phyloP scores from a whole-genome alignment of 2,329 filamentous ascomycete genomes.

The Pleomassaria siparia region DNA sequence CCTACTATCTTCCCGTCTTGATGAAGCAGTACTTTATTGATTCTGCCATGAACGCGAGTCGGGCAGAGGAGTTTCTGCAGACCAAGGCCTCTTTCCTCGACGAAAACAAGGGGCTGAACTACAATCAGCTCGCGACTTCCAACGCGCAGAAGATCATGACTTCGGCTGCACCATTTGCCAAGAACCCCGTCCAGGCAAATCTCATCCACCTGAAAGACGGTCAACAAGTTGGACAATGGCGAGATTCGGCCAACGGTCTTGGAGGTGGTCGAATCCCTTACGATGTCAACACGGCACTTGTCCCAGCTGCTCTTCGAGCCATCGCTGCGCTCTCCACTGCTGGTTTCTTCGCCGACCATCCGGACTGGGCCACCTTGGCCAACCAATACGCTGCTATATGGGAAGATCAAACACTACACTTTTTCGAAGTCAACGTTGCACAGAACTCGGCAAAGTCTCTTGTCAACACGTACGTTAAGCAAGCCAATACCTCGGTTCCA shows the following conservation, averaged over 20 bases:
- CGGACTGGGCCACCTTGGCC: constrained; percentile 51
- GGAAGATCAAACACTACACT: constrained; percentile 61
- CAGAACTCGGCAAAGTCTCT: constrained; percentile 48
- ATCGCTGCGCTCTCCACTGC: constrained; percentile 56
- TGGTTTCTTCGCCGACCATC: constrained; percentile 54
- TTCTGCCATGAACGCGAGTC: constrained; percentile 44
- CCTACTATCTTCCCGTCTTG: constrained; percentile 61
- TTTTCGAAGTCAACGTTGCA: constrained; percentile 56
- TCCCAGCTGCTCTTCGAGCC: constrained; percentile 61
- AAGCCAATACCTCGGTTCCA: constrained; percentile 49
- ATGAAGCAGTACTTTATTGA: constrained; percentile 62
- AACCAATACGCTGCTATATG: constrained; percentile 59
- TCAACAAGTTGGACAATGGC: constrained; percentile 63
- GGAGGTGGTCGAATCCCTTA: constrained; percentile 66
- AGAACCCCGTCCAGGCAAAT: constrained; percentile 55
- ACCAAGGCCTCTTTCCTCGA: constrained; percentile 53
- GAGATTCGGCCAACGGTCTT: constrained; percentile 62
- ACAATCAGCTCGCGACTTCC: constrained; percentile 53
- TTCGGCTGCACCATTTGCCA: constrained; percentile 56
- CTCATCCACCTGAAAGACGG: constrained; percentile 59
- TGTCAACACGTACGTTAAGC: constrained; percentile 52
- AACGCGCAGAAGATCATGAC: constrained; percentile 63
- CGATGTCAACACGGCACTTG: constrained; percentile 65
- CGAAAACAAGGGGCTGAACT: constrained; percentile 57
- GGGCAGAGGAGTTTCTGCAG: constrained; percentile 42